Base-by-base conservation (phyloP, 805 yeast species). In the Barnettozyma populi region DNA sequence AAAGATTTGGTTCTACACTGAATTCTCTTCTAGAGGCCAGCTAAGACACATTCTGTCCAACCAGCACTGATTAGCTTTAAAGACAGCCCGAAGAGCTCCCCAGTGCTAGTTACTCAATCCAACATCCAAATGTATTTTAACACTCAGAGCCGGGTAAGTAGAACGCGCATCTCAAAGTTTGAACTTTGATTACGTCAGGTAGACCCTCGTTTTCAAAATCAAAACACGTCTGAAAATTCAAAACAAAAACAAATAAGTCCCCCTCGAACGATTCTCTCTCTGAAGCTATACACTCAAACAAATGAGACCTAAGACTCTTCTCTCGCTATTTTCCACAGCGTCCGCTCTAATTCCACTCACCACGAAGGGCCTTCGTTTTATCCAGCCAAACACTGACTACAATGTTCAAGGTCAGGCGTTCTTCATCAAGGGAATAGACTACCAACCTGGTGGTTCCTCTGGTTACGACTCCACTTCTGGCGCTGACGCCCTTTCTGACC, bases 391-490 rank as follows among this genome's bases (percentile, higher is more conserved):
- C 38, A 57, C 73, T 7, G 66, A 67, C 45, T 67, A 72, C 13
- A 51, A 63, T 5, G 70, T 69, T 29, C 70, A 71, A 31, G 83
- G 82, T 31, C 73, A 75, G 40, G 84, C 86, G 8, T 90, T 88
- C 64, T 84, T 83, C 65, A 72, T 90, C 47, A 79, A 86, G 51
- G 97, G 97, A 52, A 79, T 90, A 36, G 97, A 89, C 66, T 90
- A 90, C 66, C 95, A 88, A 67, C 95, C 92, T 0, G 97, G 97
- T 53, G 97, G 97, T 2, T 83, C 96, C 0, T 86, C 95, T 1
- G 72, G 67, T 14, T 70, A 64, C 44, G 56, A 56, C 44, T 43
- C 66, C 3, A 36, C 41, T 7, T 55, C 65, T 1, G 65, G 62
- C 8, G 65, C 56, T 29, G 97, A 90, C 64, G 90, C 88, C 2